A percentile compares a stretch with the other conserved stretches of the same genome.
Evolutionary conservation across 106 monocot species (phyloP).

Genomic region (Dioscorea dumetorum): DNA sequence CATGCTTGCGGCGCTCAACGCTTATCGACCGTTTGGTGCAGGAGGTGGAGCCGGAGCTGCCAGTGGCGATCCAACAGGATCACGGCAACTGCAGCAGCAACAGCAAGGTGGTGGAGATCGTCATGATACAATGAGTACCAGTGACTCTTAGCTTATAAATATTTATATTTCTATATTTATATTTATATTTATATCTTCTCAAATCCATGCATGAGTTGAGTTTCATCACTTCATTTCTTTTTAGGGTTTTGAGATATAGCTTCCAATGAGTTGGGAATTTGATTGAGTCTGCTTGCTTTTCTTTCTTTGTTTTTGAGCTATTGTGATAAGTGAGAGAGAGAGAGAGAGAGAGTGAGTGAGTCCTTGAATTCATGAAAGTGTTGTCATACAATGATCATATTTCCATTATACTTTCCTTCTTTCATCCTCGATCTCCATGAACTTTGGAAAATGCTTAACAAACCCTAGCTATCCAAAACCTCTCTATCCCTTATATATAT

Average conservation of each 20-base stretch:
- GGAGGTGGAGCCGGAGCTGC: background rate
- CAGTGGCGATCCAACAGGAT: too few relatives aligned
- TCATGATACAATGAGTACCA: slow-evolving; percentile 66
- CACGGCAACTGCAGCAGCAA: background rate
- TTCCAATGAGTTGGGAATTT: too few relatives aligned
- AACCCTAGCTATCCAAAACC: too few relatives aligned
- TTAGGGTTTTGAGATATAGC: too few relatives aligned
- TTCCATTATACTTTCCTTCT: slow-evolving; percentile 1
- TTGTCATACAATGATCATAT: background rate
- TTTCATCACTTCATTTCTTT: too few relatives aligned
- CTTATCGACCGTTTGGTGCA: slow-evolving; percentile 27
- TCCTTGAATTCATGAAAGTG: background rate
- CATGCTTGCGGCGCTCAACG: slow-evolving; percentile 49
- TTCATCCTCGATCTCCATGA: background rate
- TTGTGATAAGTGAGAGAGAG: background rate
- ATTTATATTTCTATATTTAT: too few relatives aligned
- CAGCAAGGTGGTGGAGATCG: slow-evolving; percentile 12
- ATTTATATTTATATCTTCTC: too few relatives aligned
- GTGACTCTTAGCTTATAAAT: slow-evolving; percentile 29
- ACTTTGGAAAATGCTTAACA: background rate
- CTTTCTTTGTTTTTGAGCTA: background rate
- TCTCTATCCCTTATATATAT: background rate
- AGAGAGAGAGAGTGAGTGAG: too few relatives aligned
- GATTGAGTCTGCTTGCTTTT: background rate
- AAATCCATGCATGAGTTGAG: too few relatives aligned